Conservation (phyloP, 2,329 filamentous ascomycete species). For the Ophiocordyceps australis region DNA sequence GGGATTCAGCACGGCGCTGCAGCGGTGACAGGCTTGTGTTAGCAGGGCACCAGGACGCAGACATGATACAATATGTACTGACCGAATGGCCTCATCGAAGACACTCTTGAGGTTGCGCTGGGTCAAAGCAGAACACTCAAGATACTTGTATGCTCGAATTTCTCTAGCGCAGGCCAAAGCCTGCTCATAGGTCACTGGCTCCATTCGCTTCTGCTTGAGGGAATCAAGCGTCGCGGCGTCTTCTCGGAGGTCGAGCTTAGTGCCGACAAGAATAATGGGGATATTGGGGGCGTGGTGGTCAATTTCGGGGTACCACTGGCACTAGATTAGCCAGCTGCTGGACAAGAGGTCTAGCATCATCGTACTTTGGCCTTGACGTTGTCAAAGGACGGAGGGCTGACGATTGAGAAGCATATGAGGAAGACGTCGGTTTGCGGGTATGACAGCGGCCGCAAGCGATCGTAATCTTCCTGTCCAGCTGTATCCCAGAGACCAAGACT, state of each 20-base stretch:
- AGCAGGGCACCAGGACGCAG: too few species aligned
- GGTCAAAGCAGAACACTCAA: slow-evolving; percentile 93
- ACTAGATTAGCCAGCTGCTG: slow-evolving; percentile 3
- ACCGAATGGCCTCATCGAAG: slow-evolving; percentile 98
- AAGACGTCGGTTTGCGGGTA: slow-evolving; percentile 98
- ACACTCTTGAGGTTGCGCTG: slow-evolving; percentile 97
- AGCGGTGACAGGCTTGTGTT: too few species aligned
- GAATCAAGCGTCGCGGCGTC: slow-evolving; percentile 67
- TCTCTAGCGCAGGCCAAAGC: slow-evolving; percentile 80
- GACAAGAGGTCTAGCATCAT: not conserved
- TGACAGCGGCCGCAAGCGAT: slow-evolving; percentile 80
- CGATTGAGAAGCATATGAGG: slow-evolving; percentile 95
- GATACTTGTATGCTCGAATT: slow-evolving; percentile 90
- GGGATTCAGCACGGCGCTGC: slow-evolving; percentile 55
- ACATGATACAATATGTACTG: too few species aligned
- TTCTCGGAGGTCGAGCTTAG: slow-evolving; percentile 89
- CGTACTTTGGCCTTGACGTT: slow-evolving; percentile 96
- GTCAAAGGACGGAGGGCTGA: slow-evolving; percentile 93
- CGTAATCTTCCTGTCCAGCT: slow-evolving; percentile 96
- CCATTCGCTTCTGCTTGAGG: slow-evolving; percentile 83
- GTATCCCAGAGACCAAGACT: slow-evolving; percentile 97
- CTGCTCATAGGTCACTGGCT: slow-evolving; percentile 76
- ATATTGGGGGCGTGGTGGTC: slow-evolving; percentile 91
- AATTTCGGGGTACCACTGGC: slow-evolving; percentile 91
- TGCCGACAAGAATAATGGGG: slow-evolving; percentile 91